Base-by-base conservation (phyloP, 2,329 filamentous ascomycete species). In the Ophiosphaerella korrae region DNA sequence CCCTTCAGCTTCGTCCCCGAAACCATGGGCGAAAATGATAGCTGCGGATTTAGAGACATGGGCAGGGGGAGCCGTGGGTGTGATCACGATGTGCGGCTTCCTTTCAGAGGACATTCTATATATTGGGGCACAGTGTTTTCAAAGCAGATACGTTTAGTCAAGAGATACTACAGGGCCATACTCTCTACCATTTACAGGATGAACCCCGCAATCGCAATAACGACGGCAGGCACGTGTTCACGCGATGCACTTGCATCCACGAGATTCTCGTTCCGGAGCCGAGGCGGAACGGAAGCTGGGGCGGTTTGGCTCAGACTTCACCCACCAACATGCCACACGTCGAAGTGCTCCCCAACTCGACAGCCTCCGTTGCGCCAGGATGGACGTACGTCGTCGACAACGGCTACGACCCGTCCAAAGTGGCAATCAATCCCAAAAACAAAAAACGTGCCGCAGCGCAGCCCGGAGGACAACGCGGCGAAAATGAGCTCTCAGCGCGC, bases 361-460 rank as follows among this genome's bases (percentile, higher is more conserved):
- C 85, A 54, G 86, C 85, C 13, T 84, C 84, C 38, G 79, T 83
- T 38, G 89, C 90, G 1, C 92, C 93, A 1, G 93, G 93, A 66
- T 97, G 92, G 88, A 91, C 91, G 11, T 96, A 96, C 71, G 90
- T 97, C 1, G 87, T 92, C 26, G 90, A 96, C 68, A 86, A 83
- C 13, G 70, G 82, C 73, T 80, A 83, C 48, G 81, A 84, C 48
- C 80, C 83, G 11, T 80, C 84, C 8, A 81, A 82, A 60, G 72
- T 77, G 43, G 71, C 79, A 45, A 80, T 80, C 52, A 76, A 79
- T 60, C 76, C 77, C 75, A 82, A 79, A 68, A 70, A 76, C 73
- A 67, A 78, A 71, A 96, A 95, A 75, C 88, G 91, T 65, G 86
- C 84, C 26, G 83, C 84, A 16, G 64, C 71, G 40, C 64, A 66